Percentiles rank a stretch among this genome's conserved stretches.
phyloP scores from a whole-genome alignment of 2,329 filamentous ascomycete species.

The Ilyonectria mors-panacis region DNA sequence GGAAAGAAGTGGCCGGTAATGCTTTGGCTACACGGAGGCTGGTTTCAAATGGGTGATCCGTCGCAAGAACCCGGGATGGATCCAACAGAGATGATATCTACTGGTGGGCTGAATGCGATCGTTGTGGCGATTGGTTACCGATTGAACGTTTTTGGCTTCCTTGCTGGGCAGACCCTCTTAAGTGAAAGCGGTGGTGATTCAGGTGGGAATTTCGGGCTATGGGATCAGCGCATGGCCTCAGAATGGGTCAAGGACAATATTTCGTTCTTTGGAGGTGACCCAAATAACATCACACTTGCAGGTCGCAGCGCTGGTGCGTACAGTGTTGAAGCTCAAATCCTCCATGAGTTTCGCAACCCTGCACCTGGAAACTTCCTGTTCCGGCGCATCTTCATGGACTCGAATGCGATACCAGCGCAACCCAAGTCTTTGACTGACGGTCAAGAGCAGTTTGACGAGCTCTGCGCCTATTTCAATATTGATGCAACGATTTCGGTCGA shows the following conservation, averaged over 20 bases:
- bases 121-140: conserved; percentile 63
- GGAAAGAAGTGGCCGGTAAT: conserved; percentile 49
- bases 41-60: conserved; percentile 63
- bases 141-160: conserved; percentile 63
- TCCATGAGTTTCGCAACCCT: conserved; percentile 52
- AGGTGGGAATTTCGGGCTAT: conserved; percentile 58
- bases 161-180: conserved; percentile 57
- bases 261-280: conserved; percentile 60
- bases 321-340: conserved; percentile 58
- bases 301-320: conserved; percentile 62
- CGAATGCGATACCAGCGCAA: conserved; percentile 62
- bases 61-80: conserved; percentile 58
- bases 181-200: conserved; percentile 41
- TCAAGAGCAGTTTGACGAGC: conserved; percentile 60
- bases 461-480: conserved; percentile 55
- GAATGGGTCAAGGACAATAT: conserved; percentile 67
- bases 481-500: conserved; percentile 34
- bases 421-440: conserved; percentile 56
- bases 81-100: conserved; percentile 58
- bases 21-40: conserved; percentile 60
- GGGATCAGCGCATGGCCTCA: conserved; percentile 65
- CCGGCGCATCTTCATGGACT: conserved; percentile 59
- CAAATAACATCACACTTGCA: conserved; percentile 60
- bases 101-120: conserved; percentile 54
- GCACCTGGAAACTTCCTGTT: conserved; percentile 43